Conservation (phyloP, 371 early-diverging fungal species). For the Actinomortierella ambigua region DNA sequence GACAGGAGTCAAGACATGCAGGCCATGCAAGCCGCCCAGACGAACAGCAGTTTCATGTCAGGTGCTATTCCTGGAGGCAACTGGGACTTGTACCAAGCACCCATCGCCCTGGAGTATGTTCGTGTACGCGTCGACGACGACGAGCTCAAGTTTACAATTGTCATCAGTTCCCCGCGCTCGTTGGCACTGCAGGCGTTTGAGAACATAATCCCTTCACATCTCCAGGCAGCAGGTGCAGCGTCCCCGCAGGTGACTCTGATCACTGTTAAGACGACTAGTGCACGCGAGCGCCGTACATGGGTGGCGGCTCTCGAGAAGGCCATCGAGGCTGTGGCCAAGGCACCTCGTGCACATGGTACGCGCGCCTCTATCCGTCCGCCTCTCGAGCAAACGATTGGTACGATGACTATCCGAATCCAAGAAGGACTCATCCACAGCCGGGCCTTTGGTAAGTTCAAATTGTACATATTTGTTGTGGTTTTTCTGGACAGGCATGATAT, state of each 20-base stretch:
- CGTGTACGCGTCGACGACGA: constrained; percentile 20
- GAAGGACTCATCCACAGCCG: constrained; percentile 24
- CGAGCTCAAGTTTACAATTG: constrained; percentile 18
- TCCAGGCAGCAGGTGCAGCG: constrained; percentile 11
- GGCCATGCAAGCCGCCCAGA: too few species aligned
- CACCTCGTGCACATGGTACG: constrained; percentile 29
- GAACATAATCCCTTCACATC: constrained; percentile 12
- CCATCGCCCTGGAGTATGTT: constrained; percentile 23
- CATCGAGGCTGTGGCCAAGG: constrained; percentile 24
- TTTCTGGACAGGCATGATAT: not conserved
- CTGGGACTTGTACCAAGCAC: constrained; percentile 30
- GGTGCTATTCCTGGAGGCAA: too few species aligned
- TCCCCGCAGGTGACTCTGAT: constrained; percentile 10
- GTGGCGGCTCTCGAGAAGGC: constrained; percentile 25
- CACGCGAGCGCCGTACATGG: constrained; percentile 19
- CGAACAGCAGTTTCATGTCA: too few species aligned
- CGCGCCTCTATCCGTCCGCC: constrained; percentile 40
- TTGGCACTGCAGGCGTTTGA: constrained; percentile 3
- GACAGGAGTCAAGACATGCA: too few species aligned
- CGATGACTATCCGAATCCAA: constrained; percentile 27
- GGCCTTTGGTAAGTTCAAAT: constrained; percentile 24
- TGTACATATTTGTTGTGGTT: not conserved
- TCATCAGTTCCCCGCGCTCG: constrained; percentile 6
- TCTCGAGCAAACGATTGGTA: constrained; percentile 27
- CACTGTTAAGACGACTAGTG: constrained; percentile 22